These are phyloP conservation scores for Aspergillus ochraceus DNA, from an alignment of 2,329 filamentous ascomycete genomes.

Conservation along the genomic window DNA sequence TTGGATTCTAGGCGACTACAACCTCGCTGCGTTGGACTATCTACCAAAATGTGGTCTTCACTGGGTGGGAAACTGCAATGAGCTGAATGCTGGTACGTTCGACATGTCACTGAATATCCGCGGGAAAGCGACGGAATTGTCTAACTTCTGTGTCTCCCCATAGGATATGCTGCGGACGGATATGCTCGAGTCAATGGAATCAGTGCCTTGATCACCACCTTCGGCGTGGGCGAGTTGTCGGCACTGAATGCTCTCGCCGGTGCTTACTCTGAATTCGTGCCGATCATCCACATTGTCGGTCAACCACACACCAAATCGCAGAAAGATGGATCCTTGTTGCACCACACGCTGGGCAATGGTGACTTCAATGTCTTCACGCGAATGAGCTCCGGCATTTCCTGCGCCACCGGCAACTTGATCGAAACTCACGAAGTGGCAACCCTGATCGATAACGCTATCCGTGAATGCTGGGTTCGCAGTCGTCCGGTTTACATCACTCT, in stretches of 20 bases:
- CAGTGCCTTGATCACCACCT: conserved; percentile 70
- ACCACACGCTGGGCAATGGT: conserved; percentile 73
- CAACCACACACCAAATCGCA: conserved; percentile 52
- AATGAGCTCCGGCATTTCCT: conserved; percentile 73
- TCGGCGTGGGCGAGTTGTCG: conserved; percentile 68
- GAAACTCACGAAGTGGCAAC: conserved; percentile 68
- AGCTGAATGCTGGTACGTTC: conserved; percentile 56
- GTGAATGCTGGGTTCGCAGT: conserved; percentile 70
- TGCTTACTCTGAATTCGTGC: conserved; percentile 72
- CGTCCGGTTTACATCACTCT: conserved; percentile 82
- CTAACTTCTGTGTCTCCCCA: background rate
- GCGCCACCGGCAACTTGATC: conserved; percentile 68
- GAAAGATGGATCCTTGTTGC: conserved; percentile 49
- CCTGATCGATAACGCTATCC: conserved; percentile 75
- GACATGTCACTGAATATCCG: background rate
- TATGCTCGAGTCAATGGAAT: conserved; percentile 74
- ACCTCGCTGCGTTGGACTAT: conserved; percentile 62
- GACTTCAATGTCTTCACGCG: conserved; percentile 81
- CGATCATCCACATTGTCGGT: conserved; percentile 64
- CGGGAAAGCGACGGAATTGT: background rate
- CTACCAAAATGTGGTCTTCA: conserved; percentile 53
- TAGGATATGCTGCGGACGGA: conserved; percentile 75
- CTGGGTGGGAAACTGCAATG: conserved; percentile 64
- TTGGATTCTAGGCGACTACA: conserved; percentile 59
- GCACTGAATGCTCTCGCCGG: conserved; percentile 73